phyloP scores from a whole-genome alignment of 805 yeast species.

The Trichomonascus vanleenenianus region DNA sequence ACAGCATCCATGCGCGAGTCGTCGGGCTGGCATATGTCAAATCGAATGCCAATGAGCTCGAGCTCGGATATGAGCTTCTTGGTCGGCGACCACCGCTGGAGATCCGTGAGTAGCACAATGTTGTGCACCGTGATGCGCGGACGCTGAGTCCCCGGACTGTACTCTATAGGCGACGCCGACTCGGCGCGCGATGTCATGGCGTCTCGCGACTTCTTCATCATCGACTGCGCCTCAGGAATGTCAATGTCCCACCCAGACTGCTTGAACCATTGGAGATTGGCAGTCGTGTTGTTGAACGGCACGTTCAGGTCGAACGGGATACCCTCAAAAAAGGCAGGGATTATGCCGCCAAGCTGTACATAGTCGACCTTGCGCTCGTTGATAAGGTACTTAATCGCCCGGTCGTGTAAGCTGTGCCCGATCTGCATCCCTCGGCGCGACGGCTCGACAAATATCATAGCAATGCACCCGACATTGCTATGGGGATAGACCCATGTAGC shows the following conservation, averaged over 20 bases:
- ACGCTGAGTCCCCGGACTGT: constrained; percentile 1
- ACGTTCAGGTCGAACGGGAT: constrained; percentile 12
- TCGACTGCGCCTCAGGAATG: constrained; percentile 6
- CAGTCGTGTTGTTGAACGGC: constrained; percentile 8
- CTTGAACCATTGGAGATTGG: constrained; percentile 18
- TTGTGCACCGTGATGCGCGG: constrained; percentile 4
- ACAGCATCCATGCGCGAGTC: constrained; percentile 29
- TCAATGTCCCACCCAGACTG: constrained; percentile 20
- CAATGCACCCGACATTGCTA: constrained; percentile 35
- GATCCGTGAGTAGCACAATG: constrained; percentile 34
- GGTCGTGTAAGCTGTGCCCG: constrained; percentile 45
- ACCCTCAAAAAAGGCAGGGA: constrained; percentile 38
- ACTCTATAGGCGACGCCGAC: not conserved
- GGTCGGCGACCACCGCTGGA: constrained; percentile 45
- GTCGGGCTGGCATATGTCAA: constrained; percentile 40
- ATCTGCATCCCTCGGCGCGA: constrained; percentile 47
- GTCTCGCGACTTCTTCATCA: not conserved
- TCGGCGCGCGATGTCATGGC: not conserved
- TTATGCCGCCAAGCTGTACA: constrained; percentile 36
- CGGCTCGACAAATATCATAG: constrained; percentile 44
- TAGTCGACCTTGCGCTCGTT: constrained; percentile 36
- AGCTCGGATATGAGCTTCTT: constrained; percentile 46
- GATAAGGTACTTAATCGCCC: constrained; percentile 43
- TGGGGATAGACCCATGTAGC: constrained; percentile 43
- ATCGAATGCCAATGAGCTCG: constrained; percentile 49